phyloP scores from a whole-genome alignment of 1,284 basidiomycete species.

The Pseudozyma hubeiensis region DNA sequence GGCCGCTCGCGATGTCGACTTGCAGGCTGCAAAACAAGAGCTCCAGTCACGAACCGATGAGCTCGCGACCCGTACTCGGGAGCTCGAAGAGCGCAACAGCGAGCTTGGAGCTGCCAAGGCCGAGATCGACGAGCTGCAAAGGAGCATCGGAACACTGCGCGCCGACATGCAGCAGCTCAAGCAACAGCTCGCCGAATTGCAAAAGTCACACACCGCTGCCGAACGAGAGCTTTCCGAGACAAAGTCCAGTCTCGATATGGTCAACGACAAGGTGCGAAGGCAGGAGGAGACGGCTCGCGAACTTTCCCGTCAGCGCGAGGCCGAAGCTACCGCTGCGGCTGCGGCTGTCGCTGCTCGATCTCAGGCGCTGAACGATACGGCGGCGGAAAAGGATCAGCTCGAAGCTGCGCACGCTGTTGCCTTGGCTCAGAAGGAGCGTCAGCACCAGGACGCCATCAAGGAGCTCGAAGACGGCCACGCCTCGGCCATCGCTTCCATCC shows the following conservation, averaged over 20 bases:
- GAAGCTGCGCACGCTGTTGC: slow-evolving; percentile 38
- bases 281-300: slow-evolving; percentile 41
- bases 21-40: slow-evolving; percentile 13
- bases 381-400: slow-evolving; percentile 45
- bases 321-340: slow-evolving; percentile 42
- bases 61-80: slow-evolving; percentile 2
- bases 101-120: slow-evolving; percentile 29
- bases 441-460: slow-evolving; percentile 45
- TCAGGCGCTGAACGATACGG: slow-evolving; percentile 44
- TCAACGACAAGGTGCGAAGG: slow-evolving; percentile 47
- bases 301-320: slow-evolving; percentile 39
- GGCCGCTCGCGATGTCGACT: slow-evolving; percentile 17
- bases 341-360: slow-evolving; percentile 47
- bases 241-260: slow-evolving; percentile 38
- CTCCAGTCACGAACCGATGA: slow-evolving; percentile 18
- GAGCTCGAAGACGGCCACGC: slow-evolving; percentile 47
- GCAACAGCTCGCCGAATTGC: slow-evolving; percentile 29
- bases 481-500: slow-evolving; percentile 31
- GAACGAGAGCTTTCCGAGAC: slow-evolving; percentile 42
- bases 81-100: slow-evolving; percentile 17
- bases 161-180: slow-evolving; percentile 40
- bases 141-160: slow-evolving; percentile 27
- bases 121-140: slow-evolving; percentile 43
- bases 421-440: slow-evolving; percentile 43
- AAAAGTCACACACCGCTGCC: slow-evolving; percentile 28